Evolutionary conservation across 1,139 yeast species (phyloP).

Genomic region (Pichia sp.): DNA sequence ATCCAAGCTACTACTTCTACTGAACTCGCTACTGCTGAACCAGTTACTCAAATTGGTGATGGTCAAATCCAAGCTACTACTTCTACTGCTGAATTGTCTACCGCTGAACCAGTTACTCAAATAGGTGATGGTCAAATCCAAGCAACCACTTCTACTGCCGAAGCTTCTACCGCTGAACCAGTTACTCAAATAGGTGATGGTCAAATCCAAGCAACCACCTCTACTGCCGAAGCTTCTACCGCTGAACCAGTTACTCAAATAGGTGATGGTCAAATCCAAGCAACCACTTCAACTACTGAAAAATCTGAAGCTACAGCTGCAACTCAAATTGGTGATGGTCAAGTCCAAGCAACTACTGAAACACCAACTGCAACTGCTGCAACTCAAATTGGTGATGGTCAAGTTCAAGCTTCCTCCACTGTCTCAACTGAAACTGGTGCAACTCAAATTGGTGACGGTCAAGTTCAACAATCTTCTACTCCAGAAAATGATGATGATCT

Average conservation of each 20-base stretch:
- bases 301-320: no score
- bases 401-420: conserved; percentile 31
- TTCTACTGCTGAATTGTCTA: conserved; percentile 22
- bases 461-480: conserved; percentile 49
- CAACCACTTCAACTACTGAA: conserved; percentile 29
- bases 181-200: conserved; percentile 41
- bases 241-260: conserved; percentile 32
- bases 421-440: conserved; percentile 22
- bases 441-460: conserved; percentile 43
- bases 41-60: conserved; percentile 39
- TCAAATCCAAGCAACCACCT: conserved; percentile 40
- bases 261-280: conserved; percentile 39
- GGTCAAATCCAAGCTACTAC: conserved; percentile 40
- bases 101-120: conserved; percentile 28
- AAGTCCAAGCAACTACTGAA: conserved; percentile 37
- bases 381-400: conserved; percentile 43
- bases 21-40: conserved; percentile 23
- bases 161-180: conserved; percentile 16
- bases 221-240: conserved; percentile 31
- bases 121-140: conserved; percentile 42
- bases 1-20: conserved; percentile 18
- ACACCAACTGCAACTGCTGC: conserved; percentile 24
- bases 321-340: conserved; percentile 38
- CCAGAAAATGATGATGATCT: conserved; percentile 14
- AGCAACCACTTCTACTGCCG: conserved; percentile 29